Evolutionary conservation across 441 rosid species (phyloP), one percentile per base, ranked within the genome.

Genomic region (Capsella rubella): DNA sequence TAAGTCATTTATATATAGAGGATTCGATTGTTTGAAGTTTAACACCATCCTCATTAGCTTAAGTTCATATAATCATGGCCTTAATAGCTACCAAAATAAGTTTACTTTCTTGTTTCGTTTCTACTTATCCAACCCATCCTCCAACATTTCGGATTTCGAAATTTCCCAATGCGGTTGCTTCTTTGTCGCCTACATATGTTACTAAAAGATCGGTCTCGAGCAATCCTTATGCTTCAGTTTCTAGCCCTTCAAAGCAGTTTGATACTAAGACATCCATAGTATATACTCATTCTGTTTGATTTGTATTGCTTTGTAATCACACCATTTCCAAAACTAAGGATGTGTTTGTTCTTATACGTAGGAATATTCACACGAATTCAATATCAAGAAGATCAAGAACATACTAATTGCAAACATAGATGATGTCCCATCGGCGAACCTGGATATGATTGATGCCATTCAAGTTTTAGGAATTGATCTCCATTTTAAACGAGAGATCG

Each of bases 391-490:
- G 11, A 12, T 66, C 45, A 75, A 61, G 80, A 40, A 69, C 8
- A 32, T 69, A 35, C 69, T 62, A 13, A 46, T 61, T 37, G 39
- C 51, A 40, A 73, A 66, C 45, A 42, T 0, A 67, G 73, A 40
- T 66, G 72, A 67, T 40, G 25, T 21, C 2, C 72, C 65, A 3
- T 7, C 62, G 0, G 63, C 84, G 71, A 66, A 80, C 45, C 64
- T 89, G 65, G 64, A 46, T 27, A 77, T 88, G 82, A 76, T 84
- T 27, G 85, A 91, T 69, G 69, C 77, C 9, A 66, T 83, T 51
- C 93, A 87, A 72, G 80, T 84, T 12, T 78, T 87, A 10, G 86
- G 87, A 50, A 77, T 73, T 55, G 65, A 64, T 45, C 50, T 64
- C 49, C 65, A 64, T 73, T 73, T 55, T n/a, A 6, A 0, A 87